Base-by-base conservation (phyloP, 2,329 filamentous ascomycete species). In the Blumeria graminis region DNA sequence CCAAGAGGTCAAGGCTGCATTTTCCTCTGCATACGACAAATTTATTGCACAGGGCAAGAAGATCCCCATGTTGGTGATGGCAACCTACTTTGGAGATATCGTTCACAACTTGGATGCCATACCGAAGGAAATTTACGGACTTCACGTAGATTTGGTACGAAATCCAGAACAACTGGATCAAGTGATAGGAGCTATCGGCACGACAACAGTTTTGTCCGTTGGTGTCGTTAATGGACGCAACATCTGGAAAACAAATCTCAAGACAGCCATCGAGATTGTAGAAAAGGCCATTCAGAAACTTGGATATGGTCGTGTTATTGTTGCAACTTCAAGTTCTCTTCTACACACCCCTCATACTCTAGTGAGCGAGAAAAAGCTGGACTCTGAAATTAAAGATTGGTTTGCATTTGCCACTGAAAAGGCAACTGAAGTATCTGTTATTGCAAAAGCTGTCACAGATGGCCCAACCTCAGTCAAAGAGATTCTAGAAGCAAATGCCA, bases 161-260 rank as follows among this genome's bases (percentile, higher is more conserved):
- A 90, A 95, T 79, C 92, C 92, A 57, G 90, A 96, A 78, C 92
- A 98, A 77, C 84, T 98, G 62, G 81, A 92, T 60, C 80, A 83
- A 63, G 87, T 98, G 66, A 71, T 87, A 64, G 76, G 75, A 67
- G 82, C 88, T 67, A 81, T 98, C 62, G 88, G 87, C 70, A 73
- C 86, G 69, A 87, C 88, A 71, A 93, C 94, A 69, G 72, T 88
- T 64, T 82, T 98, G 63, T 98, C 92, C 63, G 84, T 82, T 62
- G 92, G 92, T 86, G 85, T 98, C 65, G 92, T 98, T 63, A 89
- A 98, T 67, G 92, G 92, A 67, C 88, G 92, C 68, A 98, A 98
- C 80, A 96, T 98, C 78, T 98, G 92, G 92, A 98, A 98, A 86
- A 95, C 88, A 74, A 94, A 96, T 82, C 84, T 95, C 76, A 85